phyloP scores from a whole-genome alignment of 169 alveolate genomes.

The Babesia ovata region DNA sequence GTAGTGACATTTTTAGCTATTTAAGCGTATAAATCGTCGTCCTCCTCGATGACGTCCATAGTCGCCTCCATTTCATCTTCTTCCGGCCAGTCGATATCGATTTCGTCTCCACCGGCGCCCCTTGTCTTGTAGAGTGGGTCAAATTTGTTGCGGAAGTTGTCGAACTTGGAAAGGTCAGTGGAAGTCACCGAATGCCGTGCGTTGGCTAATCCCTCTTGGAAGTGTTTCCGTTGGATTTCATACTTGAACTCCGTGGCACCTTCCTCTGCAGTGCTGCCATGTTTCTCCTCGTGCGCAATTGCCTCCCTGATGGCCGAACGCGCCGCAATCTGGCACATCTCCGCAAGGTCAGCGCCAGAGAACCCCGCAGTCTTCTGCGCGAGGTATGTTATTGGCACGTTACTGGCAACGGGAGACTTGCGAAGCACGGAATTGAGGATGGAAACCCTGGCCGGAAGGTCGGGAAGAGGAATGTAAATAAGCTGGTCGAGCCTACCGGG shows the following conservation, averaged over 20 bases:
- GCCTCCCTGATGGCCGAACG: constrained; percentile 99
- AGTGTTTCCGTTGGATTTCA: constrained; percentile 95
- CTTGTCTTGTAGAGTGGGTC: constrained; percentile 96
- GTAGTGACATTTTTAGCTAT: background rate
- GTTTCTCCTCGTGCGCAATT: constrained; percentile 82
- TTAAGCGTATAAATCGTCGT: constrained; percentile 78
- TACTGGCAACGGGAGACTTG: constrained; percentile 96
- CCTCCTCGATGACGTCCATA: constrained; percentile 74
- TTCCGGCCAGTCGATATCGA: constrained; percentile 93
- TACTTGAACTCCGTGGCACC: constrained; percentile 88
- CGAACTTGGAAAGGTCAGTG: constrained; percentile 90
- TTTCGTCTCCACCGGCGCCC: constrained; percentile 82
- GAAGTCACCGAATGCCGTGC: constrained; percentile 97
- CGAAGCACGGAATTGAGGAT: constrained; percentile 94
- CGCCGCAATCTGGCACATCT: constrained; percentile 98
- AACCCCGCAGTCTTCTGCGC: constrained; percentile 99
- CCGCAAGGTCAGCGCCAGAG: constrained; percentile 99
- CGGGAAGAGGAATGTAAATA: constrained; percentile 99
- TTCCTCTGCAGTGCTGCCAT: constrained; percentile 68
- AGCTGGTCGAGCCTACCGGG: constrained; percentile 99
- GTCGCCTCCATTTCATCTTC: constrained; percentile 51
- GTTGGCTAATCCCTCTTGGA: constrained; percentile 97
- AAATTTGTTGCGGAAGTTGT: constrained; percentile 96
- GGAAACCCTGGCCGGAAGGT: constrained; percentile 94
- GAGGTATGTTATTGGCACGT: constrained; percentile 95